Evolutionary conservation across 805 yeast species (phyloP), one percentile per base, ranked within the genome.

Genomic region (Barnettozyma pratensis): DNA sequence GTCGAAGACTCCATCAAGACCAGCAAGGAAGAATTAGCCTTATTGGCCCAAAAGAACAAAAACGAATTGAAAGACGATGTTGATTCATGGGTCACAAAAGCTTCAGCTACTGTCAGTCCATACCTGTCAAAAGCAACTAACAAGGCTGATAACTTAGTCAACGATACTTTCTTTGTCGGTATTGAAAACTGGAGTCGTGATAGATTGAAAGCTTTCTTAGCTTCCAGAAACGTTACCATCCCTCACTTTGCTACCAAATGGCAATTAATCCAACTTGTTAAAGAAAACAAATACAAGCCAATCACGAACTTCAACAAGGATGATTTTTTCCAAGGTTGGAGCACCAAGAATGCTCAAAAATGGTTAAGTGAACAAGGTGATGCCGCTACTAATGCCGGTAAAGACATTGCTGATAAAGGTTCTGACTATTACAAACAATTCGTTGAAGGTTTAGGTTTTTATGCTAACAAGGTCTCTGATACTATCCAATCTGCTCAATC

Each of bases 161-260:
- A 72, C 58, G 75, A 73, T 51, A 72, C 77, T 1, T 74, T 76
- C 53, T 60, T 73, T 42, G 62, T 72, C 39, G 77, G 74, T 36
- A 61, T 76, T 44, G 74, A 75, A 40, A 57, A 59, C 9, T 76
- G 81, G 81, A 64, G 77, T 25, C 72, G 72, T 54, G 72, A 68
- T 19, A 69, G 72, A 47, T 63, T 76, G 49, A 71, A 62, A 52
- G 60, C 66, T 4, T 76, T 73, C 49, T 58, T 76, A 38, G 65
- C 67, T 30, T 60, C 69, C 3, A 70, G 80, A 51, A 70, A 66
- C 32, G 65, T 76, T 31, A 52, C 67, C 11, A 60, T 68, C 44
- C 70, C 77, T 27, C 44, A 59, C 3, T 67, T 73, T 45, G 63
- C 76, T 3, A 71, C 77, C 6, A 70, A 65, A 53, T 49, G 58